Percentiles rank a stretch among this genome's conserved stretches.
These are phyloP conservation scores for Neurospora sp. DNA, from an alignment of 495 filamentous ascomycete genomes.

Conservation along the genomic window DNA sequence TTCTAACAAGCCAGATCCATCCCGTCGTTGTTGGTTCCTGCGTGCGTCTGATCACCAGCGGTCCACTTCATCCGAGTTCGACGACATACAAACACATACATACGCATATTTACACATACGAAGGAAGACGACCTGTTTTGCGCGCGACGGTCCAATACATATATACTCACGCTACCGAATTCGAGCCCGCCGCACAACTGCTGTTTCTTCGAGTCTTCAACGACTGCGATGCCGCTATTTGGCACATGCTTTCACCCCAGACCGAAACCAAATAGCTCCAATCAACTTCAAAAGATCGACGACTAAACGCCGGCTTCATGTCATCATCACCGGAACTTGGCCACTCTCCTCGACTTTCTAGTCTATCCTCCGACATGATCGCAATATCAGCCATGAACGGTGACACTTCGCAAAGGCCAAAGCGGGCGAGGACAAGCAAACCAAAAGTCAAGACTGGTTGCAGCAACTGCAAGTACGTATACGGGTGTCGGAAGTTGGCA, in stretches of 20 bases:
- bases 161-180: not conserved
- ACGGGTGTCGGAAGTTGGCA: not conserved
- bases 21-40: not conserved
- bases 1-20: not conserved
- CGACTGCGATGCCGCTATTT: not conserved
- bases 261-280: not conserved
- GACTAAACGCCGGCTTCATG: not conserved
- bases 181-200: not conserved
- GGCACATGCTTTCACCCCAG: not conserved
- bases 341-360: not conserved
- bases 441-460: slow-evolving; percentile 47
- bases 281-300: not conserved
- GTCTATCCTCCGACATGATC: not conserved
- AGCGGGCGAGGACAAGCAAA: slow-evolving; percentile 33
- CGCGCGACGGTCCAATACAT: not conserved
- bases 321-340: not conserved
- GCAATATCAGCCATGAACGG: not conserved
- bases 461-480: slow-evolving; percentile 46
- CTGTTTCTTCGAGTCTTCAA: not conserved
- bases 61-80: not conserved
- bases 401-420: slow-evolving; percentile 17
- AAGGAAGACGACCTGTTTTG: not conserved
- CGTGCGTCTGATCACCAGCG: not conserved
- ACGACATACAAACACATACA: not conserved
- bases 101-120: not conserved